Percentiles rank a stretch among this genome's conserved stretches.
Evolutionary conservation across 768 basidiomycete genomes (phyloP).

Genomic region (Russula sp.): DNA sequence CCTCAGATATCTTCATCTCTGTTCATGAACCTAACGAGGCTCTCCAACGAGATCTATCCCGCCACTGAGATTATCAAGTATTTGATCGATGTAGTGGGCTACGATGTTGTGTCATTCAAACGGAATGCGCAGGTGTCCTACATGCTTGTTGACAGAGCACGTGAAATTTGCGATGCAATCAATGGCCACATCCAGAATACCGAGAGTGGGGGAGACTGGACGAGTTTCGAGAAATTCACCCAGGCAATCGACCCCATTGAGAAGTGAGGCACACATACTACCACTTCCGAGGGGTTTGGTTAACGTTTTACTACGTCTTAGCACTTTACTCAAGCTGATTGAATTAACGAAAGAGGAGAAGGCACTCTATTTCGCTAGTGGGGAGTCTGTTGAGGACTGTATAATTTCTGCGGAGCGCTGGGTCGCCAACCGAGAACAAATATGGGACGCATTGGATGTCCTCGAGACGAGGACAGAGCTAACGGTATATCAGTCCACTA

Average conservation of each 20-base stretch:
- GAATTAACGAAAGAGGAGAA: conserved; percentile 16
- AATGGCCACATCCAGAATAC: conserved; percentile 17
- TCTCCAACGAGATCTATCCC: conserved; percentile 5
- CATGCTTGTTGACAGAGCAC: conserved; percentile 21
- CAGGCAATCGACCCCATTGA: conserved; percentile 24
- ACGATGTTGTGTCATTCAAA: conserved; percentile 17
- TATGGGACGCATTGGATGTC: background rate
- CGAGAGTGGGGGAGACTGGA: conserved; percentile 17
- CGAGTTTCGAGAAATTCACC: conserved; percentile 21
- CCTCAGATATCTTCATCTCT: background rate
- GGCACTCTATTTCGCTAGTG: conserved; percentile 1
- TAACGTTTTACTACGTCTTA: background rate
- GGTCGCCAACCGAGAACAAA: conserved; percentile 14
- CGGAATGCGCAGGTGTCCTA: conserved; percentile 25
- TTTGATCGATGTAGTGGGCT: conserved; percentile 17
- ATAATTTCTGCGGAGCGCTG: conserved; percentile 7
- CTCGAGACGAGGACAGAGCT: conserved; percentile 12
- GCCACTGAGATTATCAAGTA: conserved; percentile 23
- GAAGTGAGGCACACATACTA: conserved; percentile 7
- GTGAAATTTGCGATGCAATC: conserved; percentile 22
- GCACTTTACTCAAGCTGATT: conserved; percentile 10
- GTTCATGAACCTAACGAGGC: background rate
- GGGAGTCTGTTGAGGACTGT: conserved; percentile 8
- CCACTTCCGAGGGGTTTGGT: background rate
- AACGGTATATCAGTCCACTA: background rate